Conservation (phyloP, 129 eudicot species). For the Flaveria linearis region DNA sequence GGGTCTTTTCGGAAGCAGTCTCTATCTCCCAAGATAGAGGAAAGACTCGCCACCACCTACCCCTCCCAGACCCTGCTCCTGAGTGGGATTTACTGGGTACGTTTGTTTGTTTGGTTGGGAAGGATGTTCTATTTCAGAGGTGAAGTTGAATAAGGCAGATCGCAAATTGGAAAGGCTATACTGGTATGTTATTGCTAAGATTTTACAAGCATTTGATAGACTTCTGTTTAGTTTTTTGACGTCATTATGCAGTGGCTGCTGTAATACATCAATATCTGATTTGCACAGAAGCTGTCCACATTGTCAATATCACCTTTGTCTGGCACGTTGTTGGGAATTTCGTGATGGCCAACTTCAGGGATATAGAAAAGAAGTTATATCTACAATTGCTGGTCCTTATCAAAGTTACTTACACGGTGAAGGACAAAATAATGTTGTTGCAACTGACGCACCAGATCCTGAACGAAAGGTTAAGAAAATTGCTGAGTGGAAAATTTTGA, state of each 20-base stretch:
- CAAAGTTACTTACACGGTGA: no score
- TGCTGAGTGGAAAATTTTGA: conserved; percentile 11
- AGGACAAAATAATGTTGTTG: no score
- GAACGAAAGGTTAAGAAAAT: conserved; percentile 15
- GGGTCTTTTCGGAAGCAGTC: no score
- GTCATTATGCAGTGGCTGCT: conserved; percentile 53
- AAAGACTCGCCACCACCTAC: no score
- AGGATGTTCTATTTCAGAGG: conserved; percentile 44
- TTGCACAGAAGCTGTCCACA: conserved; percentile 52
- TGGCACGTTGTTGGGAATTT: conserved; percentile 61
- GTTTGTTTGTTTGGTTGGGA: not conserved
- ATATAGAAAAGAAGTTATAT: conserved; percentile 33
- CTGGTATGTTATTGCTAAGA: conserved; percentile 38
- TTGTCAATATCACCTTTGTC: conserved; percentile 64
- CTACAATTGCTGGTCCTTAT: conserved; percentile 6
- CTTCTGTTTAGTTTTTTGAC: not conserved
- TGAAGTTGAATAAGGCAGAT: conserved; percentile 28
- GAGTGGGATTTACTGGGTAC: no score
- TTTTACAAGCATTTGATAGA: not conserved
- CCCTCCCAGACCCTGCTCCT: no score
- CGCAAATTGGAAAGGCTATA: conserved; percentile 30
- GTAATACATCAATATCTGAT: conserved; percentile 58
- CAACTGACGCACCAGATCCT: not conserved
- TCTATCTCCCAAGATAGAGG: no score
- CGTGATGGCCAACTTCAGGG: conserved; percentile 53